Conservation (phyloP, 2,329 filamentous ascomycete species). For the Fusarium tuaranense region DNA sequence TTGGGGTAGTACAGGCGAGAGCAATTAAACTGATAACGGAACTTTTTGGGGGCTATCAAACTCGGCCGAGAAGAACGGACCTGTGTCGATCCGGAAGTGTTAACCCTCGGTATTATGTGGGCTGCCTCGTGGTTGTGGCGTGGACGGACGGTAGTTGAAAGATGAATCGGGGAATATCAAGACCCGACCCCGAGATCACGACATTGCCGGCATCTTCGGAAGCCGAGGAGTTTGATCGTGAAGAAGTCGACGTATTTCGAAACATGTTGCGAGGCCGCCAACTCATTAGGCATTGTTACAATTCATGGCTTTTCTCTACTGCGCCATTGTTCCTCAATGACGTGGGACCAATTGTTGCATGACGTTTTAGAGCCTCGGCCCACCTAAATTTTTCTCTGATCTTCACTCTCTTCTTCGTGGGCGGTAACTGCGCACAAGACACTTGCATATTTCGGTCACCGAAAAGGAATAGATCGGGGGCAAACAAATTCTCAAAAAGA, state of each 20-base stretch:
- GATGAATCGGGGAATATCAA: not conserved
- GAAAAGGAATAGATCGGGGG: constrained; percentile 34
- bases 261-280: not conserved
- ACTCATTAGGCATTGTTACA: not conserved
- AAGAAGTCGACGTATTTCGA: constrained; percentile 1
- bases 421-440: constrained; percentile 43
- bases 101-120: not conserved
- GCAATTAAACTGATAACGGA: not conserved
- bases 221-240: not conserved
- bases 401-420: constrained; percentile 5
- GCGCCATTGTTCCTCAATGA: constrained; percentile 6
- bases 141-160: not conserved
- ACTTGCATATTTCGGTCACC: constrained; percentile 40
- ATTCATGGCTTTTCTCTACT: not conserved
- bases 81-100: constrained; percentile 17
- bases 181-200: not conserved
- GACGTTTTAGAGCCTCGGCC: constrained; percentile 21
- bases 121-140: not conserved
- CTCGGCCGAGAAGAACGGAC: constrained; percentile 36
- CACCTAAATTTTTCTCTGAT: not conserved
- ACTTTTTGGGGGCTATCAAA: not conserved
- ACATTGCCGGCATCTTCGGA: not conserved
- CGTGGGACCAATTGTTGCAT: not conserved
- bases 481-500: not conserved
- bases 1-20: constrained; percentile 13